These are phyloP conservation scores for Ustilago trichophora DNA, from an alignment of 1,284 basidiomycete genomes.

Conservation along the genomic window DNA sequence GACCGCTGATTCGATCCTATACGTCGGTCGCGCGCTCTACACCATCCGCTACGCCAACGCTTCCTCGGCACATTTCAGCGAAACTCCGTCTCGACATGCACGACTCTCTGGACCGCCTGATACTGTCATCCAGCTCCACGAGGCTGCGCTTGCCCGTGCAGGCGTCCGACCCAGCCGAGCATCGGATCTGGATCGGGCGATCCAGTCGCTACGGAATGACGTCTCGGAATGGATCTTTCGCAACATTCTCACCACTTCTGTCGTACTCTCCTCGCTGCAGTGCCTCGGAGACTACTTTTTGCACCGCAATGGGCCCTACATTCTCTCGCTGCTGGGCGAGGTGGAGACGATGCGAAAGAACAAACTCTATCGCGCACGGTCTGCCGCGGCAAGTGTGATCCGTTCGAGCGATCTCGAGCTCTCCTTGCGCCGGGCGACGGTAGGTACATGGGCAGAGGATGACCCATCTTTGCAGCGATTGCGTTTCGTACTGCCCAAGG, in stretches of 20 bases:
- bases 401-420: slow-evolving; percentile 50
- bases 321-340: slow-evolving; percentile 73
- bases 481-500: slow-evolving; percentile 35
- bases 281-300: slow-evolving; percentile 75
- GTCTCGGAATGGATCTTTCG: slow-evolving; percentile 90
- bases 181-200: slow-evolving; percentile 24
- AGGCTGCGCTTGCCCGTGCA: slow-evolving; percentile 13
- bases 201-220: slow-evolving; percentile 74
- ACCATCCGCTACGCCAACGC: slow-evolving; percentile 73
- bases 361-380: slow-evolving; percentile 69
- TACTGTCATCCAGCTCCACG: slow-evolving; percentile 34
- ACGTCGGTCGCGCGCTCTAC: slow-evolving; percentile 84
- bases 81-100: slow-evolving; percentile 1
- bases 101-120: slow-evolving; percentile 31
- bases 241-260: slow-evolving; percentile 82
- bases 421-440: slow-evolving; percentile 41
- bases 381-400: slow-evolving; percentile 72
- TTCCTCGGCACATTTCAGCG: slow-evolving; percentile 2
- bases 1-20: slow-evolving; percentile 81
- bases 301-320: slow-evolving; percentile 84
- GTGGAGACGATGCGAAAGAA: slow-evolving; percentile 77
- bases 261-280: slow-evolving; percentile 80
- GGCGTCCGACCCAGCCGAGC: slow-evolving; percentile 29
- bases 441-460: slow-evolving; percentile 53
- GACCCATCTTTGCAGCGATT: slow-evolving; percentile 43